Base-by-base conservation (phyloP, 2,329 filamentous ascomycete species). In the Aspergillus floridensis region DNA sequence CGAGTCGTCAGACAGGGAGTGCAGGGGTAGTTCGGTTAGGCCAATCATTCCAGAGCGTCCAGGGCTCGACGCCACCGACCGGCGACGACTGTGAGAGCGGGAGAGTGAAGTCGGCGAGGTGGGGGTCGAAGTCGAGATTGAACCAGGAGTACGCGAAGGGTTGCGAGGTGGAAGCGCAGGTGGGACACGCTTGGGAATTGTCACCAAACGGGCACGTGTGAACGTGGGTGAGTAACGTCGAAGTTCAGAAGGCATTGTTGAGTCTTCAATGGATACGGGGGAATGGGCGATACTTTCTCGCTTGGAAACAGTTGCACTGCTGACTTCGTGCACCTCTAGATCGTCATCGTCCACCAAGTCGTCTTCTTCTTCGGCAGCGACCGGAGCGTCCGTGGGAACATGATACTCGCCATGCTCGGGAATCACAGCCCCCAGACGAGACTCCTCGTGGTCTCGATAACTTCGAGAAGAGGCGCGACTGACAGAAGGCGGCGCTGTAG, bases 101-200 rank as follows among this genome's bases (percentile, higher is more conserved):
- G 71, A 68, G 1, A 63, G 62, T 22, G 70, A 68, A 2, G 60
- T 64, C 4, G 69, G 63, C 1, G 70, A 71, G 14, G 31, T 61
- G 3, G 57, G 72, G 55, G 53, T 68, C 49, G 62, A 69, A 46
- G 61, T 61, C 57, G 58, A 69, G 59, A 32, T 61, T 56, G 58
- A 68, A 59, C 26, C 62, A 57, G 62, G 68, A 61, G 59, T 63
- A 55, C 74, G 74, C 10, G 70, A 65, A 16, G 91, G 89, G 70
- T 90, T 96, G 51, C 92, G 83, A 3, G 86, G 82, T 1, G 93
- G 93, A 12, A 96, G 82, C 8, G 90, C 87, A 1, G 93, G 92
- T 1, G 91, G 68, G 1, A 88, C 76, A 38, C 92, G 85, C 77
- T 93, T 96, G 12, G 90, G 87, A 59, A 97, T 96, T 49, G 86